Percentiles rank a stretch among this genome's conserved stretches.
phyloP scores from a whole-genome alignment of 2,329 filamentous ascomycete species.

The Trichoderma citrinoviride region DNA sequence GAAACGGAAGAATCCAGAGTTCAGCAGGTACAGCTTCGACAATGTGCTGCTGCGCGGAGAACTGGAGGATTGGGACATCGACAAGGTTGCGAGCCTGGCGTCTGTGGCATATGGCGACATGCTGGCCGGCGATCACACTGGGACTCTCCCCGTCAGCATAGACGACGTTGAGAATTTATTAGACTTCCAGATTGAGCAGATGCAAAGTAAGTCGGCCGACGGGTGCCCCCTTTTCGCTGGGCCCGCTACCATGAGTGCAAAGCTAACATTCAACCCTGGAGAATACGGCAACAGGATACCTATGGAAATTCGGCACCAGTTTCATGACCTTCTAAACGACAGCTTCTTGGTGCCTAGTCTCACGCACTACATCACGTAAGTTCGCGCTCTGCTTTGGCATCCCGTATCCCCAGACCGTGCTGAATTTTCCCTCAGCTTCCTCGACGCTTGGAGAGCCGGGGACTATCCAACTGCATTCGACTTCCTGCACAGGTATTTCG shows the following conservation, averaged over 20 bases:
- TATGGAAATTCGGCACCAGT: slow-evolving; percentile 66
- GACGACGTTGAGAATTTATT: slow-evolving; percentile 79
- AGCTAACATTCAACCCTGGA: slow-evolving; percentile 34
- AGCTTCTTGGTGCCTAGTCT: slow-evolving; percentile 68
- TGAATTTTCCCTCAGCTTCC: slow-evolving; percentile 57
- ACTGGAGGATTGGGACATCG: slow-evolving; percentile 46
- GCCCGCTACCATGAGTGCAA: background rate
- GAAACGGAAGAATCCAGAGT: slow-evolving; percentile 59
- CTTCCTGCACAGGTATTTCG: slow-evolving; percentile 89
- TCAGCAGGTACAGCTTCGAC: slow-evolving; percentile 58
- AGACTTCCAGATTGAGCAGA: slow-evolving; percentile 82
- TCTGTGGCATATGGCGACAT: slow-evolving; percentile 53
- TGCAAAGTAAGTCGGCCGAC: slow-evolving; percentile 64
- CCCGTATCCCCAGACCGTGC: background rate
- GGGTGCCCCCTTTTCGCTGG: background rate
- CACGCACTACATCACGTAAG: slow-evolving; percentile 69
- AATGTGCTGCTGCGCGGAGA: slow-evolving; percentile 51
- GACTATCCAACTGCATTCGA: slow-evolving; percentile 91
- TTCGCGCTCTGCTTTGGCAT: background rate
- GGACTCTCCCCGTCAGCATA: slow-evolving; percentile 59
- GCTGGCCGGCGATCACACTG: slow-evolving; percentile 43
- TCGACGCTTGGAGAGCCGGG: slow-evolving; percentile 88
- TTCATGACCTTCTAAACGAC: slow-evolving; percentile 66
- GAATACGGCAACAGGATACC: slow-evolving; percentile 77
- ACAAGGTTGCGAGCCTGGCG: slow-evolving; percentile 46